Conservation (phyloP, 371 early-diverging fungal species). For the Mortierella sp. region DNA sequence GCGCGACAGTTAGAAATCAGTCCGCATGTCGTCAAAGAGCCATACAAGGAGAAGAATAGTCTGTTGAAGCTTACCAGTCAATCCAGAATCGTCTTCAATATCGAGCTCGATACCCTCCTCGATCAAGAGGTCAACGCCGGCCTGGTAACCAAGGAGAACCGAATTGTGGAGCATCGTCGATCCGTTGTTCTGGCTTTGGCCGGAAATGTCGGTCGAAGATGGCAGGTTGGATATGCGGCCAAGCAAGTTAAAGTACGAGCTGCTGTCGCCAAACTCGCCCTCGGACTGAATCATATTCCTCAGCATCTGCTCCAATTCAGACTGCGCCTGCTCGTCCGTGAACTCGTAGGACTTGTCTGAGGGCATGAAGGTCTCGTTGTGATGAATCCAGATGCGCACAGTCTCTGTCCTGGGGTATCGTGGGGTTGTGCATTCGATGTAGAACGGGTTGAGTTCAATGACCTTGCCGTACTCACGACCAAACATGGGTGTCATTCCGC, state of each 20-base stretch:
- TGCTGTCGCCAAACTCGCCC: conserved; percentile 37
- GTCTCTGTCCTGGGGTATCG: conserved; percentile 42
- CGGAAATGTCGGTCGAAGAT: conserved; percentile 47
- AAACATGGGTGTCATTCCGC: conserved; percentile 56
- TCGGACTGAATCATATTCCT: conserved; percentile 45
- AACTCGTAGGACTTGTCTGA: conserved; percentile 57
- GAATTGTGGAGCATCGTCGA: conserved; percentile 57
- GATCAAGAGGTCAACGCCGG: conserved; percentile 46
- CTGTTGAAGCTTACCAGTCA: conserved; percentile 29
- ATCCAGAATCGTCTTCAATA: conserved; percentile 47
- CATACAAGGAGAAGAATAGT: neutral
- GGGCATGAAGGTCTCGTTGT: conserved; percentile 37
- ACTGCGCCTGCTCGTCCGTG: conserved; percentile 49
- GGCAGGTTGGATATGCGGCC: conserved; percentile 41
- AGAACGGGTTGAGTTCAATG: conserved; percentile 50
- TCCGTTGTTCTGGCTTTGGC: conserved; percentile 49
- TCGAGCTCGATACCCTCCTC: conserved; percentile 56
- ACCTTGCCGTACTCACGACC: conserved; percentile 51
- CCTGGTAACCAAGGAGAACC: conserved; percentile 46
- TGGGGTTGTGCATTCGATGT: conserved; percentile 53
- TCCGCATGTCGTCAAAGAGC: neutral
- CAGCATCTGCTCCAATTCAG: conserved; percentile 53
- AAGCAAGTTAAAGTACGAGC: conserved; percentile 34
- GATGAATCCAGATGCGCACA: conserved; percentile 47
- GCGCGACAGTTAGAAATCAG: neutral